Percentiles rank a stretch among this genome's conserved stretches.
These are phyloP conservation scores for Cenchrus purpureus DNA, from an alignment of 176 grass and related monocot species.

Conservation along the genomic window DNA sequence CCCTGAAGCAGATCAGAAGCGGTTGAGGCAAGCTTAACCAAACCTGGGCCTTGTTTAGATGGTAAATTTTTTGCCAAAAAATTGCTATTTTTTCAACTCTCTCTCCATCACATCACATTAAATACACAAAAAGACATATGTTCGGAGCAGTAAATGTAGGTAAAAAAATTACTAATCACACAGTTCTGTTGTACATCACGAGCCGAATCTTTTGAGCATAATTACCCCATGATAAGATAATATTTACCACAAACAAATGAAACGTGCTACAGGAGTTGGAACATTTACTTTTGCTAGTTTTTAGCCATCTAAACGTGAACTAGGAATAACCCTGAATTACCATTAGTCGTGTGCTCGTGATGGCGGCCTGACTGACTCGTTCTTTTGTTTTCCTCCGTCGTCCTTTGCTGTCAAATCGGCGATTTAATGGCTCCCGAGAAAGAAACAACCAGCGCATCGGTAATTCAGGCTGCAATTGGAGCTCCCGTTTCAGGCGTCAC, in stretches of 20 bases:
- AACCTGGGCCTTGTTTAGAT: neutral
- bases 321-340: neutral
- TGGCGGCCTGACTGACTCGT: neutral
- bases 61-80: too few species aligned
- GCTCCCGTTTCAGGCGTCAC: neutral
- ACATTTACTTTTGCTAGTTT: too few species aligned
- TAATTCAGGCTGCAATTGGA: neutral
- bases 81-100: too few species aligned
- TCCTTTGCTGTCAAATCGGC: neutral
- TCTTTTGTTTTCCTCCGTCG: neutral
- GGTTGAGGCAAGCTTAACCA: conserved; percentile 23
- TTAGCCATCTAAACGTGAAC: neutral
- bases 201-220: too few species aligned
- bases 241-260: too few species aligned
- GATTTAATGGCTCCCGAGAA: neutral
- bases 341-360: neutral
- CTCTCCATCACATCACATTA: too few species aligned
- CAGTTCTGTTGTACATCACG: too few species aligned
- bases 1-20: neutral
- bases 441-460: neutral
- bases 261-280: too few species aligned
- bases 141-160: too few species aligned
- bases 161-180: too few species aligned
- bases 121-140: too few species aligned
- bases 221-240: too few species aligned